Evolutionary conservation across 1,284 basidiomycete species (phyloP), one percentile per base, ranked within the genome.

Genomic region (Laetiporus sulphureus): DNA sequence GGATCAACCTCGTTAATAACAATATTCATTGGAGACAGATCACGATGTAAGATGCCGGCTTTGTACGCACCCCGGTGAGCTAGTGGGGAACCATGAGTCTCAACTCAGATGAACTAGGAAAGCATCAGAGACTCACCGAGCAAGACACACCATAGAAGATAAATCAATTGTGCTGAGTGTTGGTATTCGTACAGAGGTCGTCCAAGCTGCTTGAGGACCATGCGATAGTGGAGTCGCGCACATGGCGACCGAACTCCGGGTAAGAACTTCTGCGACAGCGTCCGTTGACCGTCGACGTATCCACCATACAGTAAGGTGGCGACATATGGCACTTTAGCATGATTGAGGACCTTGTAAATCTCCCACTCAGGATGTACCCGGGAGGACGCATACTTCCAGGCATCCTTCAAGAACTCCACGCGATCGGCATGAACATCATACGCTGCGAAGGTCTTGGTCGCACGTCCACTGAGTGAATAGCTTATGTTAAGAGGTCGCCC

Each of bases 361-460:
- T 42, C 25, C 10, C 20, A 4, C n/a, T 44, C 45, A 2, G 38
- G n/a, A n/a, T 39, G 27, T 11, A 32, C 22, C 5, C 16, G 19
- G 1, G 11, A 3, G 4, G 34, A 36, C 16, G 27, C 40, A 6
- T 20, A 13, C 2, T 39, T 18, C 48, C 48, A 49, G 12, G n/a
- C 27, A 29, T 49, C 48, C 38, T 47, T 49, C 8, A 49, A 12
- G 32, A 41, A 47, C 8, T 35, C 30, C 12, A 47, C 20, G 10
- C 3, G 16, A 13, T 32, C 16, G 12, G 6, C 16, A 5, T 37
- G 24, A 11, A 44, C 16, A 19, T 46, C 42, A 24, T 31, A 44
- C 11, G 46, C 46, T n/a, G 45, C 39, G 31, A 31, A 48, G 3
- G 38, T 39, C 16, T 35, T 44, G 3, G 38, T 48, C 2, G 22